Conservation (phyloP, 176 grass and related monocot species). For the Melocanna baccifera region DNA sequence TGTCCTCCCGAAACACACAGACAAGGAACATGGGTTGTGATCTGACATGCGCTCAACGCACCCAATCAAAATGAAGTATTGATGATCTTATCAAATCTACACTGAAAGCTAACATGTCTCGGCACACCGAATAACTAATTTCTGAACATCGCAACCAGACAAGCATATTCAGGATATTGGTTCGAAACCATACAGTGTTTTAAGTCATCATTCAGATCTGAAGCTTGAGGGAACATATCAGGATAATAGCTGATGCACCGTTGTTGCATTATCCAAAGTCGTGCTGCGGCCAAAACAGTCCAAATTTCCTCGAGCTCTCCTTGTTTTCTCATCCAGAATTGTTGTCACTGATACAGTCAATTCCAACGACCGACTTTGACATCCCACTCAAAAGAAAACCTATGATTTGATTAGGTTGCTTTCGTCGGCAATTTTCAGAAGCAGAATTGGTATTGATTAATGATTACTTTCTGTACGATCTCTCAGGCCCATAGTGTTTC, state of each 20-base stretch:
- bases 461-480: background rate
- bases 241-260: background rate
- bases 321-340: background rate
- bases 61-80: background rate
- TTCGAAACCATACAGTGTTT: background rate
- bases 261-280: background rate
- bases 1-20: background rate
- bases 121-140: background rate
- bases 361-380: background rate
- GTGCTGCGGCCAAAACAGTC: background rate
- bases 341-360: background rate
- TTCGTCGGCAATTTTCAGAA: background rate
- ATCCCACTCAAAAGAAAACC: background rate
- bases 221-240: background rate
- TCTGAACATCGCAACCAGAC: background rate
- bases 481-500: background rate
- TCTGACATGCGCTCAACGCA: background rate
- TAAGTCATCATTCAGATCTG: constrained; percentile 15
- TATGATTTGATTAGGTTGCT: background rate
- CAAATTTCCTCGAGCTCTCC: background rate
- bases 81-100: background rate
- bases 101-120: background rate
- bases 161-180: background rate
- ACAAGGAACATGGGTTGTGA: background rate
- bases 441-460: background rate